Percentiles rank a stretch among this genome's conserved stretches.
Evolutionary conservation across 495 filamentous ascomycete species (phyloP).

Genomic region (Aspergillus indologenus): DNA sequence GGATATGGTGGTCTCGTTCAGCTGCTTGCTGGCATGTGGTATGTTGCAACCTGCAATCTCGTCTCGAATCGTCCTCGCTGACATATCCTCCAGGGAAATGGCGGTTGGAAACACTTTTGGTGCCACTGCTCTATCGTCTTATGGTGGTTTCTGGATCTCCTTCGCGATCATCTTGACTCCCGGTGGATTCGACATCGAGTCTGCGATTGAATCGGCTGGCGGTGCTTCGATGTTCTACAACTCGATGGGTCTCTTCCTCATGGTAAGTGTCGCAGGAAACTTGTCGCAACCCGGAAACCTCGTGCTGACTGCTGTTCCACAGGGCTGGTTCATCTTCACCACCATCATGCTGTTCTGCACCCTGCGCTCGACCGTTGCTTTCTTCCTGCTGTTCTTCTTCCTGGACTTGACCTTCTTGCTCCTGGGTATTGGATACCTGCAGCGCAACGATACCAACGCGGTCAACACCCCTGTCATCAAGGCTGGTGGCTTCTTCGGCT

Average conservation of each 20-base stretch:
- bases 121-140: slow-evolving; percentile 94
- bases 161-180: slow-evolving; percentile 88
- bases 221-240: slow-evolving; percentile 49
- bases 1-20: slow-evolving; percentile 89
- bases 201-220: slow-evolving; percentile 18
- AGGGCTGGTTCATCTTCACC: slow-evolving; percentile 99
- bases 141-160: slow-evolving; percentile 96
- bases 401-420: slow-evolving; percentile 91
- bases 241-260: slow-evolving; percentile 81
- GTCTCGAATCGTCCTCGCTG: background rate
- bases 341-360: slow-evolving; percentile 84
- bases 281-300: background rate
- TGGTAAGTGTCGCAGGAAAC: slow-evolving; percentile 46
- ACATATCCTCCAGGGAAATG: slow-evolving; percentile 73
- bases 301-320: slow-evolving; percentile 14
- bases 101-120: slow-evolving; percentile 96
- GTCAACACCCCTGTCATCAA: slow-evolving; percentile 57
- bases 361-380: slow-evolving; percentile 88
- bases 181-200: slow-evolving; percentile 61
- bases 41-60: slow-evolving; percentile 39
- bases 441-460: slow-evolving; percentile 35
- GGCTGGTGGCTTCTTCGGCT: slow-evolving; percentile 84
- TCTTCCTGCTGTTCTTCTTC: slow-evolving; percentile 92
- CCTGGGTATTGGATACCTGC: slow-evolving; percentile 72
- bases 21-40: slow-evolving; percentile 96